phyloP scores from a whole-genome alignment of 1,284 basidiomycete genomes.

The Cutaneotrichosporon cyanovorans region DNA sequence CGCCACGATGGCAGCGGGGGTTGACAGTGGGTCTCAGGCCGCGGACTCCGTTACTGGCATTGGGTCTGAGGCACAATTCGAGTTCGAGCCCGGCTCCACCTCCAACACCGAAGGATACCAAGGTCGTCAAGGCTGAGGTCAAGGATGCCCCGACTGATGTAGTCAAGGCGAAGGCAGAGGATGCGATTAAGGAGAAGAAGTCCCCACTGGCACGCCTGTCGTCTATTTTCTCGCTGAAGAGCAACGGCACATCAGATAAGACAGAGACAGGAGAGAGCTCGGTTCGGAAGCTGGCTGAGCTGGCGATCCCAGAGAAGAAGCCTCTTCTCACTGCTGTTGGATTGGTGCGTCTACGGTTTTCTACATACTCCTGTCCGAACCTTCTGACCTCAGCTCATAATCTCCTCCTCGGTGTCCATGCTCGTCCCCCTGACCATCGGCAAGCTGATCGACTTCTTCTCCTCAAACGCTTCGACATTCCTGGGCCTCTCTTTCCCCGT shows the following conservation, averaged over 20 bases:
- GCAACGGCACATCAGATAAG: neutral
- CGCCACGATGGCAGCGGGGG: too few relatives aligned
- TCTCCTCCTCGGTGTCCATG: conserved; percentile 64
- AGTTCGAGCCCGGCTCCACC: too few relatives aligned
- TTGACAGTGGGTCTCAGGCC: too few relatives aligned
- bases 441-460: conserved; percentile 85
- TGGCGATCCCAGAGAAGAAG: conserved; percentile 71
- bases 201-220: neutral
- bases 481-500: conserved; percentile 68
- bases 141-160: too few relatives aligned
- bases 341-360: conserved; percentile 42
- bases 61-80: too few relatives aligned
- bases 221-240: conserved; percentile 2
- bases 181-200: neutral
- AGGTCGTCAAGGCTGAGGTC: too few relatives aligned
- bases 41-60: too few relatives aligned
- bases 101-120: too few relatives aligned
- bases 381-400: conserved; percentile 46
- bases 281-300: conserved; percentile 61
- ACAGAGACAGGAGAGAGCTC: conserved; percentile 17
- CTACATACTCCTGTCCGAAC: conserved; percentile 39
- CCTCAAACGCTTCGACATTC: conserved; percentile 66
- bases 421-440: conserved; percentile 84
- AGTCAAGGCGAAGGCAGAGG: neutral
- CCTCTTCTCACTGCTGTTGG: conserved; percentile 64